phyloP scores from a whole-genome alignment of 768 basidiomycete genomes.

The Suillus tomentosus region DNA sequence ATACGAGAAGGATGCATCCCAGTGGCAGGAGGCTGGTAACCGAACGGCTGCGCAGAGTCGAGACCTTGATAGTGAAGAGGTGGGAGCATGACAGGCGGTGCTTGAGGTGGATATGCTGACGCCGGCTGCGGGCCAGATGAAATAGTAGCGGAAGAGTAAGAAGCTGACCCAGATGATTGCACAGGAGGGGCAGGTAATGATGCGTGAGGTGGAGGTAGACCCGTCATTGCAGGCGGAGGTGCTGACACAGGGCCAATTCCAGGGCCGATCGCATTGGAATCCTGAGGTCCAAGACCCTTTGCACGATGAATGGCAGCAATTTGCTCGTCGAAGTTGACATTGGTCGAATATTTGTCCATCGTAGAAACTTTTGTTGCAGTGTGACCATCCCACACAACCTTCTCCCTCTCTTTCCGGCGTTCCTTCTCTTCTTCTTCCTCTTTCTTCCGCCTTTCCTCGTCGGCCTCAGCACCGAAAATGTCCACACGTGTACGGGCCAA shows the following conservation, averaged over 20 bases:
- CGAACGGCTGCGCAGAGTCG: conserved; percentile 76
- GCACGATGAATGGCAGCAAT: conserved; percentile 95
- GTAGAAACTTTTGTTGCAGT: conserved; percentile 92
- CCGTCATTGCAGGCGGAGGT: conserved; percentile 60
- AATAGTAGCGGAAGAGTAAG: conserved; percentile 80
- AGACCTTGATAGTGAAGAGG: conserved; percentile 85
- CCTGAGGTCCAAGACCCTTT: conserved; percentile 86
- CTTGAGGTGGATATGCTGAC: conserved; percentile 60
- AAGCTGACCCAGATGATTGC: conserved; percentile 42
- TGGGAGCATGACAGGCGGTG: conserved; percentile 76
- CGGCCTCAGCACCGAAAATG: conserved; percentile 93
- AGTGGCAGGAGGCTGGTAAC: conserved; percentile 69
- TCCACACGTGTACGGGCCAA: conserved; percentile 96
- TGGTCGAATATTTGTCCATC: conserved; percentile 89
- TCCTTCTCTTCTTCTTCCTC: conserved; percentile 87
- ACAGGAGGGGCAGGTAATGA: conserved; percentile 73
- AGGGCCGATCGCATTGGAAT: conserved; percentile 78
- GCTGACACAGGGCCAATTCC: conserved; percentile 84
- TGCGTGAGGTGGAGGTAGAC: conserved; percentile 67
- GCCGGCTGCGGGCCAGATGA: conserved; percentile 93
- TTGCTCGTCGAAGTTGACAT: conserved; percentile 96
- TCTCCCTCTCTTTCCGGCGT: conserved; percentile 86
- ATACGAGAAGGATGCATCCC: conserved; percentile 72
- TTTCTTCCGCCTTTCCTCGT: conserved; percentile 84
- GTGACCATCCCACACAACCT: conserved; percentile 98